These are phyloP conservation scores for Sicyos baderoa DNA, from an alignment of 306 rosid species.

Conservation along the genomic window DNA sequence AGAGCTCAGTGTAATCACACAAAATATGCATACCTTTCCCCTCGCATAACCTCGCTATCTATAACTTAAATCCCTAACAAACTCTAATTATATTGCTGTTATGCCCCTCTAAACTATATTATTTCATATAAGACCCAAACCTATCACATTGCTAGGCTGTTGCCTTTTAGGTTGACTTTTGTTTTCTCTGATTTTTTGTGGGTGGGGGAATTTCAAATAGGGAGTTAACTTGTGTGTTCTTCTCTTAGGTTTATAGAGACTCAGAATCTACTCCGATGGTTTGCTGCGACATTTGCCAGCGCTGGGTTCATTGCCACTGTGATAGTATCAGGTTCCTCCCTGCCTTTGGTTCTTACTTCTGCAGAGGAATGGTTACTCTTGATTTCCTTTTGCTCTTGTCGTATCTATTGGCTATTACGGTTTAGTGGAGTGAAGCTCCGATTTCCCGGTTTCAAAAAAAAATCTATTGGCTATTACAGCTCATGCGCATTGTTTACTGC, in stretches of 20 bases:
- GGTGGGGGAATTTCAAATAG: no score
- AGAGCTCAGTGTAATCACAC: no score
- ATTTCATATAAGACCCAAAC: no score
- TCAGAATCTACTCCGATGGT: constrained; percentile 99
- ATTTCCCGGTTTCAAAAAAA: no score
- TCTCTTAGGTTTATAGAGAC: constrained; percentile 89
- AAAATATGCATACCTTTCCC: no score
- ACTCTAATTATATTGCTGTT: no score
- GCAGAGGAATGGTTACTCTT: background rate
- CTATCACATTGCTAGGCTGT: background rate
- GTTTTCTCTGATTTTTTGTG: background rate
- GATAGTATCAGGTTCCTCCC: constrained; percentile 75
- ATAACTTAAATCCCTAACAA: no score
- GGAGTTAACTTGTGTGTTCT: constrained; percentile 16
- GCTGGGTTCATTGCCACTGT: constrained; percentile 98
- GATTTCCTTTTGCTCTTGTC: background rate
- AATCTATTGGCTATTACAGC: background rate
- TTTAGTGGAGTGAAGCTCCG: no score
- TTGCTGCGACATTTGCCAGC: constrained; percentile 96
- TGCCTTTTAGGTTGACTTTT: background rate
- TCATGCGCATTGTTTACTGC: background rate
- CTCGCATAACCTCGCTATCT: no score
- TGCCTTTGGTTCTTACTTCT: background rate
- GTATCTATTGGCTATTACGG: background rate
- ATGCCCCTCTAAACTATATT: no score